Evolutionary conservation across 176 grass and related monocot species (phyloP).

Genomic region (Musa itinerans): DNA sequence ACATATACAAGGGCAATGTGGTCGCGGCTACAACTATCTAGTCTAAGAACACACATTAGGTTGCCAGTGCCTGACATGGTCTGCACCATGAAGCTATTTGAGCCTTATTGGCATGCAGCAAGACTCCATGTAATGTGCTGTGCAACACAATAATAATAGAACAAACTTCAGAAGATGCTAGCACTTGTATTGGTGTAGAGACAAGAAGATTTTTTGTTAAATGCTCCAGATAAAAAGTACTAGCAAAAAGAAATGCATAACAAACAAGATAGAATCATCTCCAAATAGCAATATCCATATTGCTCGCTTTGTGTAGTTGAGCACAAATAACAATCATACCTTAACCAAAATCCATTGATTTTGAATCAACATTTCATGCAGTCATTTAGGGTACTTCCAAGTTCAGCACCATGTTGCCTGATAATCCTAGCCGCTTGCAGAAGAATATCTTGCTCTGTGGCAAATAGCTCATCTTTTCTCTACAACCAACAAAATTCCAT

Average conservation of each 20-base stretch:
- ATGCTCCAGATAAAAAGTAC: not conserved
- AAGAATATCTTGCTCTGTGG: slow-evolving; percentile 67
- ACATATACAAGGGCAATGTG: too few relatives aligned
- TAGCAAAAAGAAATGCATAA: not conserved
- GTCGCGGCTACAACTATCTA: too few relatives aligned
- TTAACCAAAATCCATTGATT: not conserved
- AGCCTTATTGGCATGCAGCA: too few relatives aligned
- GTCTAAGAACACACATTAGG: too few relatives aligned
- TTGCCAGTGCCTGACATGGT: too few relatives aligned
- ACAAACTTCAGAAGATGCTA: too few relatives aligned
- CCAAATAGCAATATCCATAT: not conserved
- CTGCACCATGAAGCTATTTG: too few relatives aligned
- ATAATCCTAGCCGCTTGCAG: slow-evolving; percentile 66
- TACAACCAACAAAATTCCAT: slow-evolving; percentile 21
- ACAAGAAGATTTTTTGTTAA: not conserved
- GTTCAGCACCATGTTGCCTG: slow-evolving; percentile 50
- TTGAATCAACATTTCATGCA: not conserved
- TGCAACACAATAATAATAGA: too few relatives aligned
- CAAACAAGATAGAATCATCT: not conserved
- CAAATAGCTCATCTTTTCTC: slow-evolving; percentile 61
- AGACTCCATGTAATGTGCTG: too few relatives aligned
- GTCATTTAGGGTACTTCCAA: slow-evolving; percentile 37
- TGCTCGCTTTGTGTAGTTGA: not conserved
- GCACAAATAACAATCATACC: not conserved
- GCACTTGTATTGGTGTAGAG: not conserved